phyloP scores from a whole-genome alignment of 179 eudicot species.

The Heliamphora ciliata region DNA sequence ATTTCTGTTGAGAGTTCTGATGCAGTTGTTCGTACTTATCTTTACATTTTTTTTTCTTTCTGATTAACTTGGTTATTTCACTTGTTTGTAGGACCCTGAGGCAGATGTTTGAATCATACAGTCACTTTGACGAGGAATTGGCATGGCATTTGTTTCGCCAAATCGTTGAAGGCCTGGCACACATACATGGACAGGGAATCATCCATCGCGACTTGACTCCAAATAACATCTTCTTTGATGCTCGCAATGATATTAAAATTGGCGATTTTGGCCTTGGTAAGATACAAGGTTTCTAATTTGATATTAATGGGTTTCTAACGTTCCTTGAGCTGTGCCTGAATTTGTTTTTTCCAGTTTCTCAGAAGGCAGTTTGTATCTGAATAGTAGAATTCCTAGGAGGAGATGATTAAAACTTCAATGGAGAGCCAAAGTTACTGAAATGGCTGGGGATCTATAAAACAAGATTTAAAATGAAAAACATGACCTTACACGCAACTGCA shows the following conservation, averaged over 20 bases:
- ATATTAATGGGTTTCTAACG: background rate
- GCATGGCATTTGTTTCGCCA: constrained; percentile 95
- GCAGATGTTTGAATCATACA: constrained; percentile 83
- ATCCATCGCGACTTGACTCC: constrained; percentile 98
- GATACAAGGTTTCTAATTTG: constrained; percentile 17
- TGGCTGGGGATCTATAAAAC: background rate
- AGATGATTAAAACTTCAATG: background rate
- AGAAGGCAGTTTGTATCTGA: background rate
- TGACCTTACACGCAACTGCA: background rate
- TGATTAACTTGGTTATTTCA: constrained; percentile 10
- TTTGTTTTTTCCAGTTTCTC: background rate
- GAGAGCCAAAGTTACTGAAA: background rate
- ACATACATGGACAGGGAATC: constrained; percentile 94
- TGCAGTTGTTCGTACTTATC: background rate
- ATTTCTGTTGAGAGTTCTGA: background rate
- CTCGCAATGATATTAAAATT: constrained; percentile 92
- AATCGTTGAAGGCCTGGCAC: constrained; percentile 89
- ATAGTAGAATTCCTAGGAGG: background rate
- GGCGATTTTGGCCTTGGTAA: constrained; percentile 99
- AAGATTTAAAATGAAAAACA: background rate
- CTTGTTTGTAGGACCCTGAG: constrained; percentile 66
- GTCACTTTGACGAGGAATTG: constrained; percentile 71
- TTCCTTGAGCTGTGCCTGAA: background rate
- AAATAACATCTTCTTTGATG: constrained; percentile 88
- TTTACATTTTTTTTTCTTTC: background rate